Conservation (phyloP, 805 yeast genomes). For the Candida ortonii region DNA sequence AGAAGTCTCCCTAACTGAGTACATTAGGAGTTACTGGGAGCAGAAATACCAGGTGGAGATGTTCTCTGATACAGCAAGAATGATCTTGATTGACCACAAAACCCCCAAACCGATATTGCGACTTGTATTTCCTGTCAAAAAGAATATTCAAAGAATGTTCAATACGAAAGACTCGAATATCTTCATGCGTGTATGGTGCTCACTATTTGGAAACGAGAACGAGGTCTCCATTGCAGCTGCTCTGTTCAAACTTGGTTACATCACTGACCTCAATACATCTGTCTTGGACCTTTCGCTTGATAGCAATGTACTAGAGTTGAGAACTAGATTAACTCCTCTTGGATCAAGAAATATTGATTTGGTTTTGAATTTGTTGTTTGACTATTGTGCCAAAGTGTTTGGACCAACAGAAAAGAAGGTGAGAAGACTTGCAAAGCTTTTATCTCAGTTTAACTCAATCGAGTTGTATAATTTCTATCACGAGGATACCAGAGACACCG, state of each 20-base stretch:
- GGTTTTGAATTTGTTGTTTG: constrained; percentile 37
- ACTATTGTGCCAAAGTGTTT: constrained; percentile 27
- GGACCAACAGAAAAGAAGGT: constrained; percentile 6
- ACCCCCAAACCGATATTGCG: constrained; percentile 38
- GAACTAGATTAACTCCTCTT: constrained; percentile 43
- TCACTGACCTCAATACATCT: constrained; percentile 39
- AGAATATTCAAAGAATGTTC: constrained; percentile 6
- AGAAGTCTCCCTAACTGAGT: constrained; percentile 4
- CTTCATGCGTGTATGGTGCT: constrained; percentile 48
- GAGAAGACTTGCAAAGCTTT: constrained; percentile 35
- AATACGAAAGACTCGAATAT: constrained; percentile 26
- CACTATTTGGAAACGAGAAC: constrained; percentile 63
- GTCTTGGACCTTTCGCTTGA: constrained; percentile 24
- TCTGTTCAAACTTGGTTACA: constrained; percentile 35
- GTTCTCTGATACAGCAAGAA: constrained; percentile 27
- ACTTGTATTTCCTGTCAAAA: constrained; percentile 37
- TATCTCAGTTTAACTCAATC: constrained; percentile 48
- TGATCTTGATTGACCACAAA: constrained; percentile 37
- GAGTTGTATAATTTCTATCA: constrained; percentile 46
- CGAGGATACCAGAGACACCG: constrained; percentile 34
- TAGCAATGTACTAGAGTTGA: constrained; percentile 40
- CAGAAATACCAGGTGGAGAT: constrained; percentile 17
- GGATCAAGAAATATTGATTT: constrained; percentile 40
- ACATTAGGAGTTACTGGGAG: constrained; percentile 21
- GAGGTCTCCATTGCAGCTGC: constrained; percentile 44